Evolutionary conservation across 1,139 yeast species (phyloP), one percentile per base, ranked within the genome.

Genomic region (Diutina mesorugosa): DNA sequence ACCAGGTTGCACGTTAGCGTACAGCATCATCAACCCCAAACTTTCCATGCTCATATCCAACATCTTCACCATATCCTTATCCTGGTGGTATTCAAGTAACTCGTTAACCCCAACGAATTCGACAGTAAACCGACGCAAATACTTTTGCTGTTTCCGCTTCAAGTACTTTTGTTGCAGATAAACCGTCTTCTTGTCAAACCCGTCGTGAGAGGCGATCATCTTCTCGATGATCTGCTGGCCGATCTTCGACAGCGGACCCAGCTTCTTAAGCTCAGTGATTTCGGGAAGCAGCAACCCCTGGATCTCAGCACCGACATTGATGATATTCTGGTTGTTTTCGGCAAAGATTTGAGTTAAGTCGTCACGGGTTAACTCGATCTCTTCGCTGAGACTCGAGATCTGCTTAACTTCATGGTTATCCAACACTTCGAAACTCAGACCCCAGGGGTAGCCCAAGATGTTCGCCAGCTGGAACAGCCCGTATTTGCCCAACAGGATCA

Each of bases 101-200:
- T 84, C 86, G n/a, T 87, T 80, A 14, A 90, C 74, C n/a, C 91
- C 86, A 56, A 93, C 73, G 60, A 85, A 83, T 60, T 88, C 89
- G 26, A 95, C 84, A 1, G 91, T 86, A 70, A 93, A 93, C 63
- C 90, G 78, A 65, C 95, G 82, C 60, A 89, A 77, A 66, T 89
- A 93, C 73, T 95, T 95, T 67, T 87, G 91, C 69, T 90, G 96
- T 70, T 93, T 93, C 63, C 99, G 81, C 63, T 87, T 86, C 63
- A 91, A 72, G 67, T 93, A 93, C 70, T 93, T 93, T 63, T 89
- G 96, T 67, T 93, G 97, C 4, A 97, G 89, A 65, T 80, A 90
- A 30, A 85, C 74, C 4, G 99, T 93, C 70, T 93, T 93, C 67
- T 89, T 86, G 63, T 88, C 90, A 66, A 93, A 93, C 12, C 90